These are phyloP conservation scores for Cryptococcus neoformans DNA, from an alignment of 1,284 basidiomycete genomes.

Conservation along the genomic window DNA sequence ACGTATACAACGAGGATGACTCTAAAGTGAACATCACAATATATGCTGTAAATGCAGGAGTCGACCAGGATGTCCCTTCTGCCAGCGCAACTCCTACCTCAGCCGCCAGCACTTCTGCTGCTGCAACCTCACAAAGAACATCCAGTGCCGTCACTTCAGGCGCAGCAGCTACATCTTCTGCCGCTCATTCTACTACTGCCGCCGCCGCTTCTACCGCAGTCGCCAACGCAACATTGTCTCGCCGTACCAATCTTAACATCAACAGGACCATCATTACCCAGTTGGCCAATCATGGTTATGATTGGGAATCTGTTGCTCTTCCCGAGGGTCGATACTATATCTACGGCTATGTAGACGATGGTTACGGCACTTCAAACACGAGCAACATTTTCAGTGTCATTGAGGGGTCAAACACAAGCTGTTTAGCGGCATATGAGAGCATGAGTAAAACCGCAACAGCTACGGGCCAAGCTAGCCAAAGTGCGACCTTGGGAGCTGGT, in stretches of 20 bases:
- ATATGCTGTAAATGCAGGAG: conserved; percentile 23
- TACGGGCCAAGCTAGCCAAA: conserved; percentile 1
- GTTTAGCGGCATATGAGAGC: conserved; percentile 19
- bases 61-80: conserved; percentile 22
- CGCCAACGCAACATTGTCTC: neutral
- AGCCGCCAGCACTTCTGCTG: conserved; percentile 2
- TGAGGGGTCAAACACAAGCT: conserved; percentile 24
- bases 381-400: conserved; percentile 30
- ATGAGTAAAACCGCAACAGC: conserved; percentile 1
- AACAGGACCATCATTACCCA: conserved; percentile 25
- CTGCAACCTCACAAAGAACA: conserved; percentile 1
- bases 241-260: conserved; percentile 14
- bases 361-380: conserved; percentile 9
- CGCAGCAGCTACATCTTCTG: conserved; percentile 1
- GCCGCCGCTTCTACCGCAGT: conserved; percentile 2
- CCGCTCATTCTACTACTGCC: conserved; percentile 3
- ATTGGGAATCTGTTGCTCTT: conserved; percentile 19
- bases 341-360: conserved; percentile 22
- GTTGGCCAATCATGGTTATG: conserved; percentile 18
- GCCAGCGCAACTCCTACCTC: conserved; percentile 4
- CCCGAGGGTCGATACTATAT: conserved; percentile 36
- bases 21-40: conserved; percentile 23
- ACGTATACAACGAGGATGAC: conserved; percentile 18
- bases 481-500: conserved; percentile 1
- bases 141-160: conserved; percentile 3